A percentile compares a stretch with the other conserved stretches of the same genome.
These are phyloP conservation scores for Naematelia aurantialba DNA, from an alignment of 768 basidiomycete species.

Conservation along the genomic window DNA sequence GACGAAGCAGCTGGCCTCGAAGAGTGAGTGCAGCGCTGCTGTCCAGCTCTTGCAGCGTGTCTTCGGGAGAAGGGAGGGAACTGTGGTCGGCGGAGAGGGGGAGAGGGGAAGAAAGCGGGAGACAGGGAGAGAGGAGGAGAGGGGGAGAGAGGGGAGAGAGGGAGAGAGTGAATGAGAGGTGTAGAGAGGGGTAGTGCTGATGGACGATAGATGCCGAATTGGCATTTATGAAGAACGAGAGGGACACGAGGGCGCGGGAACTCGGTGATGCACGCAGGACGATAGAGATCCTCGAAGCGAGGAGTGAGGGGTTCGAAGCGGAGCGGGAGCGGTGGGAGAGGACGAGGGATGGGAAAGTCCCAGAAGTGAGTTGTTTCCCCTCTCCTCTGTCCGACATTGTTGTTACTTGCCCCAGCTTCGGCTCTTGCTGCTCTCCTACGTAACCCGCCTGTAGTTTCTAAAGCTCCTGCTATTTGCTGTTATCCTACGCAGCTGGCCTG, in stretches of 20 bases:
- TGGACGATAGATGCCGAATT: constrained; percentile 38
- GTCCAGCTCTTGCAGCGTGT: background rate
- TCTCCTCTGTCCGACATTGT: too few relatives aligned
- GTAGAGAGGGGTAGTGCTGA: background rate
- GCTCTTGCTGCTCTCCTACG: too few relatives aligned
- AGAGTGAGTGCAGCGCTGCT: constrained; percentile 40
- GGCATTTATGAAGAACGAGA: constrained; percentile 44
- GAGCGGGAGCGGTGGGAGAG: constrained; percentile 1
- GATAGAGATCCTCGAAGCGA: constrained; percentile 4
- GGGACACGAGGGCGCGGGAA: constrained; percentile 27
- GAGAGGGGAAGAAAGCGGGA: background rate
- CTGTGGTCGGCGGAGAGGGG: too few relatives aligned
- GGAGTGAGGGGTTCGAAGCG: background rate
- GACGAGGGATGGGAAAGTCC: background rate
- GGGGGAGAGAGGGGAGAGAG: too few relatives aligned
- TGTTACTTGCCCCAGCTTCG: too few relatives aligned
- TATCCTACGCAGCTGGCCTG: too few relatives aligned
- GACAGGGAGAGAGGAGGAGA: background rate
- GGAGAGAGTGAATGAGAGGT: too few relatives aligned
- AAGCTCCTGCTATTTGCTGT: too few relatives aligned
- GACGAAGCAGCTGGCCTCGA: constrained; percentile 39
- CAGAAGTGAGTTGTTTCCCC: too few relatives aligned
- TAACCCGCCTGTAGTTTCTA: too few relatives aligned
- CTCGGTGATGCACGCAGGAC: constrained; percentile 26
- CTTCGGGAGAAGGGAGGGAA: too few relatives aligned